Percentiles rank a stretch among this genome's conserved stretches.
phyloP scores from a whole-genome alignment of 2,329 filamentous ascomycete species.

The Coniella lustricola region DNA sequence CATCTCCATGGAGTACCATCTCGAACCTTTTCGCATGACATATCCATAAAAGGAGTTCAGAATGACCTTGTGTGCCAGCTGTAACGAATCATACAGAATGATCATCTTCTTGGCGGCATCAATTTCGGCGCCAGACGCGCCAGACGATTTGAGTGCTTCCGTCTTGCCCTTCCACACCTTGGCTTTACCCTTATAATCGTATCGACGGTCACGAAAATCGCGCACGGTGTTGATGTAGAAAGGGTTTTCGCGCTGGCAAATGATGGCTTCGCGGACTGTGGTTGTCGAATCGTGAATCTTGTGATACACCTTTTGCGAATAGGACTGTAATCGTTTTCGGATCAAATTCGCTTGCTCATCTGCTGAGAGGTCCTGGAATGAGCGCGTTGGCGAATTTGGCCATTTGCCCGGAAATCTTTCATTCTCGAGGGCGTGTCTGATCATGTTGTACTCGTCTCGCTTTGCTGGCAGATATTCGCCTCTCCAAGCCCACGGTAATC shows the following conservation, averaged over 20 bases:
- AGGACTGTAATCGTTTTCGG: conserved; percentile 82
- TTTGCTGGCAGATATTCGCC: conserved; percentile 95
- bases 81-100: conserved; percentile 87
- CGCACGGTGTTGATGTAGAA: conserved; percentile 97
- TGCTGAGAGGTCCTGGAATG: conserved; percentile 71
- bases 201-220: conserved; percentile 92
- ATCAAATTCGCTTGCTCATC: conserved; percentile 79
- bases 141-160: conserved; percentile 74
- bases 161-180: conserved; percentile 99
- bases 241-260: conserved; percentile 95
- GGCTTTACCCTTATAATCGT: conserved; percentile 96
- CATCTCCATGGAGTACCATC: conserved; percentile 99
- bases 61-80: conserved; percentile 98
- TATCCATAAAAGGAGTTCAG: conserved; percentile 99
- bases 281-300: conserved; percentile 96
- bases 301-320: conserved; percentile 98
- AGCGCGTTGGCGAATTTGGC: conserved; percentile 61
- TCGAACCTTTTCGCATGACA: conserved; percentile 97
- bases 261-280: conserved; percentile 90
- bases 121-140: conserved; percentile 67
- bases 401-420: conserved; percentile 81
- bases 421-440: conserved; percentile 81
- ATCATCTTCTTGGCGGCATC: conserved; percentile 99
- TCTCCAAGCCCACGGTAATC: conserved; percentile 96
- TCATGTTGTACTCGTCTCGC: conserved; percentile 99